Evolutionary conservation across 345 rosid genomes (phyloP).

Genomic region (Conringia planisiliqua): DNA sequence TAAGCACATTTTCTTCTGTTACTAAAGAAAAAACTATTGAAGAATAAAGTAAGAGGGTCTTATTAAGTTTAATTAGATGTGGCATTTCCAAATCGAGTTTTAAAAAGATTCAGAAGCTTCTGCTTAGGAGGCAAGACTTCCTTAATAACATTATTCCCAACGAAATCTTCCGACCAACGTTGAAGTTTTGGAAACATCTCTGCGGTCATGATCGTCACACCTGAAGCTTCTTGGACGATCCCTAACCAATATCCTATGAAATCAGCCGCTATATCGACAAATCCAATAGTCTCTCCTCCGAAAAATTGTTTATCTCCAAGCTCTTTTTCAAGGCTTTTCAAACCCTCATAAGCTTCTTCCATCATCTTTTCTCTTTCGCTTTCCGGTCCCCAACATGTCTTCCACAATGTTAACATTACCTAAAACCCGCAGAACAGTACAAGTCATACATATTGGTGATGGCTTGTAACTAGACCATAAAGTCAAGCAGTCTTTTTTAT

Average conservation of each 20-base stretch:
- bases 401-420: constrained; percentile 37
- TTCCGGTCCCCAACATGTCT: constrained; percentile 30
- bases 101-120: constrained; percentile 26
- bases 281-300: constrained; percentile 58
- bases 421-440: background rate
- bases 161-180: constrained; percentile 42
- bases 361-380: constrained; percentile 32
- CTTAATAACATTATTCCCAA: constrained; percentile 26
- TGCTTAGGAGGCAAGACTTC: constrained; percentile 46
- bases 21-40: no score
- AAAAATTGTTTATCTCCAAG: constrained; percentile 50
- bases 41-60: no score
- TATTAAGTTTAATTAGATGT: background rate
- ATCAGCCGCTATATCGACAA: constrained; percentile 53
- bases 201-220: constrained; percentile 39
- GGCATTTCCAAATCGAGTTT: constrained; percentile 23
- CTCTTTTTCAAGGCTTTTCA: constrained; percentile 48
- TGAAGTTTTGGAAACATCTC: constrained; percentile 45
- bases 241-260: constrained; percentile 42
- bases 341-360: constrained; percentile 40
- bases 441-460: background rate
- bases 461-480: background rate
- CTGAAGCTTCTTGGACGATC: constrained; percentile 38
- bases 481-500: background rate
- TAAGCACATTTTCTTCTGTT: no score